Conservation (phyloP, 768 basidiomycete genomes). For the Ramaria sp. region DNA sequence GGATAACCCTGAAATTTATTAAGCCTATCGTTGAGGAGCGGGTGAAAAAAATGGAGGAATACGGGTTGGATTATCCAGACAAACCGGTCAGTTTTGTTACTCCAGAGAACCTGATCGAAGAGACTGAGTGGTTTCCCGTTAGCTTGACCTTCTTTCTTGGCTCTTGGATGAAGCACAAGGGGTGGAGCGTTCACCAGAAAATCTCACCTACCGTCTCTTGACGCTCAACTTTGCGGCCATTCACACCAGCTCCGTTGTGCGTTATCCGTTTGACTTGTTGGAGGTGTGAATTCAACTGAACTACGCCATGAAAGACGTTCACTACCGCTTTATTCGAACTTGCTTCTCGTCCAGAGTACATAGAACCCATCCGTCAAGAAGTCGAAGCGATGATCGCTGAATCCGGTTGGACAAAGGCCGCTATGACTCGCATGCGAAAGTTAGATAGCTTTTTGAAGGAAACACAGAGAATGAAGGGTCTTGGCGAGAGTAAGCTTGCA, state of each 20-base stretch:
- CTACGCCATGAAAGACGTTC: conserved; percentile 21
- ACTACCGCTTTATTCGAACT: conserved; percentile 27
- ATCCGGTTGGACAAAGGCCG: conserved; percentile 18
- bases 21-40: conserved; percentile 10
- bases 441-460: conserved; percentile 26
- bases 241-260: conserved; percentile 10
- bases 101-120: not conserved
- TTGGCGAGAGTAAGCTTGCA: conserved; percentile 16
- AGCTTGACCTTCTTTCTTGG: conserved; percentile 11
- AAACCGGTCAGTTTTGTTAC: conserved; percentile 10
- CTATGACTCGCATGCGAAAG: conserved; percentile 21
- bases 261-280: not conserved
- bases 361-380: conserved; percentile 30
- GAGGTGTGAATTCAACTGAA: not conserved
- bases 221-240: conserved; percentile 11
- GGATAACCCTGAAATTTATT: not conserved
- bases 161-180: conserved; percentile 9
- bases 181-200: not conserved
- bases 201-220: conserved; percentile 7
- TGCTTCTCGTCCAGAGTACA: conserved; percentile 23
- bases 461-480: conserved; percentile 16
- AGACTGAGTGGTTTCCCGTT: not conserved
- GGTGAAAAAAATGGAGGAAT: conserved; percentile 4
- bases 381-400: conserved; percentile 24
- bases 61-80: conserved; percentile 7